Percentiles rank a stretch among this genome's conserved stretches.
Evolutionary conservation across 1,139 yeast species (phyloP).

Genomic region (Yamadazyma diddensiae): DNA sequence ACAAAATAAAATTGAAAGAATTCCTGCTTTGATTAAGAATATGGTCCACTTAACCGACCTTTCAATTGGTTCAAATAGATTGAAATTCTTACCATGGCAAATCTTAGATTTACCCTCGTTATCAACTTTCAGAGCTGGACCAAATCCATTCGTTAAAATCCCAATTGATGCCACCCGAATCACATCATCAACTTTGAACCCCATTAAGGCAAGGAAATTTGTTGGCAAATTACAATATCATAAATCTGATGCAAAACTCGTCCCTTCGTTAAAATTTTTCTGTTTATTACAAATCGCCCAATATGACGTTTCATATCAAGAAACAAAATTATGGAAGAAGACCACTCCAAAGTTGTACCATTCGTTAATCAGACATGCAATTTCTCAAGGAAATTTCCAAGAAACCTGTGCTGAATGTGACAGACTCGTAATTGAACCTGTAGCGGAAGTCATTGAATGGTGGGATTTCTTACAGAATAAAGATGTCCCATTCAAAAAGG

Average conservation of each 20-base stretch:
- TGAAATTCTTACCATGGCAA: slow-evolving; percentile 35
- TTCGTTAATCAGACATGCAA: slow-evolving; percentile 32
- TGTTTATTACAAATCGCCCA: slow-evolving; percentile 37
- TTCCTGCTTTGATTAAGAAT: slow-evolving; percentile 37
- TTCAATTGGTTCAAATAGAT: slow-evolving; percentile 37
- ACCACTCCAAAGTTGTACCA: slow-evolving; percentile 38
- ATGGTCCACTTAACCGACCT: slow-evolving; percentile 35
- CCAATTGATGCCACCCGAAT: slow-evolving; percentile 27
- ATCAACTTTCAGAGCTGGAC: slow-evolving; percentile 39
- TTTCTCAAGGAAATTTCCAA: slow-evolving; percentile 35
- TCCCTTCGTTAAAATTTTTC: slow-evolving; percentile 32
- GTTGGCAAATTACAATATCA: slow-evolving; percentile 24
- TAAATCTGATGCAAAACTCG: slow-evolving; percentile 11
- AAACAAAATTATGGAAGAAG: slow-evolving; percentile 41
- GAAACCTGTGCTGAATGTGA: slow-evolving; percentile 39
- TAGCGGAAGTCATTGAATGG: slow-evolving; percentile 45
- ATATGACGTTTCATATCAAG: slow-evolving; percentile 45
- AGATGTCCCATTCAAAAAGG: slow-evolving; percentile 35
- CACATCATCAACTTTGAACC: slow-evolving; percentile 12
- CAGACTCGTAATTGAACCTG: slow-evolving; percentile 36
- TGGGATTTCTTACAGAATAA: slow-evolving; percentile 43
- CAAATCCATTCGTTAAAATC: slow-evolving; percentile 37
- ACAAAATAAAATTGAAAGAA: slow-evolving; percentile 31
- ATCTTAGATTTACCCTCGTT: slow-evolving; percentile 31
- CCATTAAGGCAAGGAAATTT: slow-evolving; percentile 15